Evolutionary conservation across 257 asterid genomes (phyloP).

Genomic region (Voacanga thouarsii): DNA sequence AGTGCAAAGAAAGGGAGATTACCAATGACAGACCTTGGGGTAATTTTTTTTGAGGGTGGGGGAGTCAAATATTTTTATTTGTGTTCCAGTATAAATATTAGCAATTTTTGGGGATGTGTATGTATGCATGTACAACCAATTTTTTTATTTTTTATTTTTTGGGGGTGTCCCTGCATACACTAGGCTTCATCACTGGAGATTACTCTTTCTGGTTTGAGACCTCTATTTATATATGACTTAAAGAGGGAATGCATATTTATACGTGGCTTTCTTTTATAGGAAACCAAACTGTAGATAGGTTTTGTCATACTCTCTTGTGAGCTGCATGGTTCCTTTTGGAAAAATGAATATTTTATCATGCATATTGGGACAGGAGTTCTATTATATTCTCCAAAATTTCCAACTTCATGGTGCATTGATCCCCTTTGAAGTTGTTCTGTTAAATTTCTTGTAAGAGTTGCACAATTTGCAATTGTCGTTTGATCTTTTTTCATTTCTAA

Average conservation of each 20-base stretch:
- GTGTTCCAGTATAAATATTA: too few species aligned
- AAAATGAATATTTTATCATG: background rate
- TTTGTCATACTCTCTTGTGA: too few species aligned
- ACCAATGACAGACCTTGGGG: too few species aligned
- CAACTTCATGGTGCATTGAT: background rate
- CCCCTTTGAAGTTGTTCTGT: background rate
- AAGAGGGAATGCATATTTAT: background rate
- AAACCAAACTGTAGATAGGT: background rate
- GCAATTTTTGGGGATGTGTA: too few species aligned
- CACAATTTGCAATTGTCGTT: background rate
- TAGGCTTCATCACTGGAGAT: too few species aligned
- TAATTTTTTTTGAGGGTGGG: too few species aligned
- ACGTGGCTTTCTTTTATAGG: background rate
- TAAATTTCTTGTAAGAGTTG: background rate
- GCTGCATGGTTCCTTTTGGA: background rate
- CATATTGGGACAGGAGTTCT: background rate
- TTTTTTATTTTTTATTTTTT: too few species aligned
- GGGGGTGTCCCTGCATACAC: too few species aligned
- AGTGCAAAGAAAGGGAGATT: background rate
- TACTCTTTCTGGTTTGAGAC: background rate
- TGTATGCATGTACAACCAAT: too few species aligned
- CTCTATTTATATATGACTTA: background rate
- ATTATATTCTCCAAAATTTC: too few species aligned
- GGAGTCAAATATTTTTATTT: too few species aligned
- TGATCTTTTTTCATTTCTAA: background rate